Percentiles rank a stretch among this genome's conserved stretches.
Evolutionary conservation across 305 asterid genomes (phyloP).

Genomic region (Ilex paraguariensis): DNA sequence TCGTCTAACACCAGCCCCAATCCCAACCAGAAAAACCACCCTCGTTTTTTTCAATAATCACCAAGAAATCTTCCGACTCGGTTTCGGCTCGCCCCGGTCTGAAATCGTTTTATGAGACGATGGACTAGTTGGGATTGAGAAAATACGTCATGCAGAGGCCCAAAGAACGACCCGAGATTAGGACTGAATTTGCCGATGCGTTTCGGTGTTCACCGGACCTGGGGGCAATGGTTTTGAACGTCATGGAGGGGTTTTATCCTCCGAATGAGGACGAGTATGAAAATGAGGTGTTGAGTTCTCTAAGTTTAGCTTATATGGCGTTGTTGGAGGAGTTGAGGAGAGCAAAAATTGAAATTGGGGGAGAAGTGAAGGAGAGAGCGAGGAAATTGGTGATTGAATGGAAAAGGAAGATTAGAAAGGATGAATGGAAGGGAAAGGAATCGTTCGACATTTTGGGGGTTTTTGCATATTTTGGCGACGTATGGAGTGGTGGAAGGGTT

Average conservation of each 20-base stretch:
- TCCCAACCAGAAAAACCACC: constrained; percentile 8
- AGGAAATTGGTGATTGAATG: constrained; percentile 32
- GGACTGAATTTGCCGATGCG: constrained; percentile 53
- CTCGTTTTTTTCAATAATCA: background rate
- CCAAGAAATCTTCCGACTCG: constrained; percentile 4
- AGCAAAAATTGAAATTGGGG: constrained; percentile 34
- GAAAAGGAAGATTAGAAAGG: constrained; percentile 32
- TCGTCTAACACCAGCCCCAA: constrained; percentile 13
- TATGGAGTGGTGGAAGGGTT: constrained; percentile 30
- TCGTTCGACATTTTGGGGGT: constrained; percentile 36
- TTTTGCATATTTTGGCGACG: constrained; percentile 51
- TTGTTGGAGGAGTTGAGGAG: constrained; percentile 56
- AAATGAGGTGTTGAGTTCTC: constrained; percentile 5
- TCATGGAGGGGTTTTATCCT: constrained; percentile 35
- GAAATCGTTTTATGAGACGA: constrained; percentile 41
- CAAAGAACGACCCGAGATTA: constrained; percentile 37
- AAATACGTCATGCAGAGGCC: constrained; percentile 43
- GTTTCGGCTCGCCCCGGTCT: constrained; percentile 46
- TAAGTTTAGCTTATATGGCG: constrained; percentile 39
- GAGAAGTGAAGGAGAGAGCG: constrained; percentile 40
- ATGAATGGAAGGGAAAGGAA: constrained; percentile 19
- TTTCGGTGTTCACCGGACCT: constrained; percentile 50
- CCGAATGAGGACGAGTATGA: background rate
- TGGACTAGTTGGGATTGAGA: constrained; percentile 52
- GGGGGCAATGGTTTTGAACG: constrained; percentile 42